Evolutionary conservation across 371 early-diverging fungal genomes (phyloP), one percentile per base, ranked within the genome.

Genomic region (Haplosporangium sp.): DNA sequence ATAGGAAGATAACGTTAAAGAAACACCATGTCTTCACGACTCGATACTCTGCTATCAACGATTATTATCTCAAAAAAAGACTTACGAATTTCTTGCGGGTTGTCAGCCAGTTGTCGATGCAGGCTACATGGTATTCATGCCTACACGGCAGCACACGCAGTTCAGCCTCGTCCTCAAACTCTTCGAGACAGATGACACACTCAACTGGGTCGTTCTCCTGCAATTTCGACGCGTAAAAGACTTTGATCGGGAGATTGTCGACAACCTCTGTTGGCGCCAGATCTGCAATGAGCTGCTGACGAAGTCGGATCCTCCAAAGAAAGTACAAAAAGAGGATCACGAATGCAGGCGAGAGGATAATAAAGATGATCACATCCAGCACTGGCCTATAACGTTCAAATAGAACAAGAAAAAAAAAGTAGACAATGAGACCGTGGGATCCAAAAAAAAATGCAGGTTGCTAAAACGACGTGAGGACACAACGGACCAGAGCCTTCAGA

Each of bases 171-270:
- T 89, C 87, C 21, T 86, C 84, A 82, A 92, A 98, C 54, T 94
- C 95, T 42, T 94, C 93, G 47, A 98, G 84, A 83, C 99, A 99
- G 37, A 99, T 95, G 36, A 93, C 93, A 77, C 99, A 99, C 52
- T 92, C 93, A 21, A 89, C 88, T 8, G 90, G 88, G 48, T 93
- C 95, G 58, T 87, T 87, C 55, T 85, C 87, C 55, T 80, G 67
- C 9, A 73, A 50, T 58, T 92, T 91, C 54, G 89, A 81, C 10
- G 69, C 60, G 57, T 80, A 85, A 64, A 90, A 94, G 8, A 85
- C 83, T 60, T 90, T 90, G 50, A 84, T 81, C 0, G 89, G 86
- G 52, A 94, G 73, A 51, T 83, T 85, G 48, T 87, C 83, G 18
- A 94, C 93, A 23, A 91, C 83, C 23, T 88, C 85, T 6, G 81